Base-by-base conservation (phyloP, 352 stramenopile genomes). In the Vaucheria bursata region DNA sequence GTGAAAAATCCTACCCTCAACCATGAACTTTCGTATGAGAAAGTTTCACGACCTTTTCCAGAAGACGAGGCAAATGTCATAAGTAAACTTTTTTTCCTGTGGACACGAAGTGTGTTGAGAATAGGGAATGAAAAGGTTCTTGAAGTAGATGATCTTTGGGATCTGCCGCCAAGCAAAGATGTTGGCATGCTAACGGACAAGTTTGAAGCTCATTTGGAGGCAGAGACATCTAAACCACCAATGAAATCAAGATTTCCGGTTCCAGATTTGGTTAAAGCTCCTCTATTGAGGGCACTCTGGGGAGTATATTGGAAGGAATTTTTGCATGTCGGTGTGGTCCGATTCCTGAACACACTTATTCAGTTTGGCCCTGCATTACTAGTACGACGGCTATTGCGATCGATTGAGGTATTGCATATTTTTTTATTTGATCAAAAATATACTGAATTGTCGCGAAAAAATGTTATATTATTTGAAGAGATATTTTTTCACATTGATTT, bases 351-450 rank as follows among this genome's bases (percentile, higher is more conserved):
- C 72, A 87, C 75, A 31, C 59, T 53, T n/a, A 77, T 86, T 3
- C 82, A 86, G 82, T 86, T 86, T 39, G 35, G 84, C 18, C 82
- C 82, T 2, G 70, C 82, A 8, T 65, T 86, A 31, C 73, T 86
- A 34, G 50, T 86, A 1, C 64, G 75, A 37, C 65, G 70, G 2
- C 69, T 86, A 40, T 71, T 86, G 12, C 59, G 77, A 71, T 76
- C 33, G 37, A 39, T 50, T 0, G 50, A 67, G n/a, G 59, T 39
- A 39, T 3, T 29, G 5, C 2, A 67, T 31, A 2, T 65, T 73
- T 2, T 65, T 68, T 31, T n/a, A n/a, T n/a, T n/a, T n/a, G n/a
- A n/a, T n/a, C n/a, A n/a, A n/a, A n/a, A n/a, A n/a, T n/a, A n/a
- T n/a, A n/a, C n/a, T n/a, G n/a, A n/a, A n/a, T n/a, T n/a, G n/a